Evolutionary conservation across 2,329 filamentous ascomycete genomes (phyloP).

Genomic region (Aspergillus sp.): DNA sequence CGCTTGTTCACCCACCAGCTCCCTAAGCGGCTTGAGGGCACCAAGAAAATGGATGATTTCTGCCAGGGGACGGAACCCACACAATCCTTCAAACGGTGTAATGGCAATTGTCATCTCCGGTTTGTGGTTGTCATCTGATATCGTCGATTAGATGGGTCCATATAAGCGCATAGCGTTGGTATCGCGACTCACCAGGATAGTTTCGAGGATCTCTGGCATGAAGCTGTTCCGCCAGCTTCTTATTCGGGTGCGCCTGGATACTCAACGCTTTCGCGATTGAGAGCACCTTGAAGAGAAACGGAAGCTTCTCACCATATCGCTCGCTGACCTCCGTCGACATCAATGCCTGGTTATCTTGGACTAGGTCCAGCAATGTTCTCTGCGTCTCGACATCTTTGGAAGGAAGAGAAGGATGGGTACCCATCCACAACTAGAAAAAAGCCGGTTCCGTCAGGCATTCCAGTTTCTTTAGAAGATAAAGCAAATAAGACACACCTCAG

Average conservation of each 20-base stretch:
- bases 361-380: slow-evolving; percentile 75
- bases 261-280: slow-evolving; percentile 93
- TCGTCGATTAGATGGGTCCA: too few relatives aligned
- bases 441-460: too few relatives aligned
- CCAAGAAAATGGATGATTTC: slow-evolving; percentile 83
- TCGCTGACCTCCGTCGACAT: slow-evolving; percentile 65
- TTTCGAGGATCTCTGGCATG: slow-evolving; percentile 82
- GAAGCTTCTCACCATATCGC: slow-evolving; percentile 72
- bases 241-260: slow-evolving; percentile 95
- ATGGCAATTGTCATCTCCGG: slow-evolving; percentile 99
- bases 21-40: slow-evolving; percentile 54
- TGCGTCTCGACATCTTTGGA: slow-evolving; percentile 82
- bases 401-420: slow-evolving; percentile 90
- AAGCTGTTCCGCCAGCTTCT: slow-evolving; percentile 81
- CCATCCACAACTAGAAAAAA: slow-evolving; percentile 80
- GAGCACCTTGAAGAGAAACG: slow-evolving; percentile 96
- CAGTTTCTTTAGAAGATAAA: too few relatives aligned
- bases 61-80: slow-evolving; percentile 79
- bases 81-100: slow-evolving; percentile 91
- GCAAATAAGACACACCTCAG: slow-evolving; percentile 55
- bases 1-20: slow-evolving; percentile 50
- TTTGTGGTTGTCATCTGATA: slow-evolving; percentile 89
- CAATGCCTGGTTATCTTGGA: slow-evolving; percentile 76
- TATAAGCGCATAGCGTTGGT: background rate
- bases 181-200: slow-evolving; percentile 56